Conservation (phyloP, 2,329 filamentous ascomycete genomes). For the Pyricularia grisea region DNA sequence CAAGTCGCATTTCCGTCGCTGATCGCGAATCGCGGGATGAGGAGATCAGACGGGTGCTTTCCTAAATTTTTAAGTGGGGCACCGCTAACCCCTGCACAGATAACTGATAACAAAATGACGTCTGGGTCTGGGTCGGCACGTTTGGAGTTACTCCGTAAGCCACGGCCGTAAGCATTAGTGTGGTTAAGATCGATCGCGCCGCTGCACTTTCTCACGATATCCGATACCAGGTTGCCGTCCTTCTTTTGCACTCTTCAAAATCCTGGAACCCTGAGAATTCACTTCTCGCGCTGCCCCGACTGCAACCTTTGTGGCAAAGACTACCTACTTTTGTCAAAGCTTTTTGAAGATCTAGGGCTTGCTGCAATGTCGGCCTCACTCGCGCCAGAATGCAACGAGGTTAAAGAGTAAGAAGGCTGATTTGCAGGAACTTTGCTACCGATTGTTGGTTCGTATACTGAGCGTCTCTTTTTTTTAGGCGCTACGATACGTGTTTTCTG, state of each 20-base stretch:
- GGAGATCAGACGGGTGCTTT: neutral
- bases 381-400: constrained; percentile 87
- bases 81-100: neutral
- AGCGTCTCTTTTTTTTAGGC: constrained; percentile 37
- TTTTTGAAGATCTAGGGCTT: constrained; percentile 10
- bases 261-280: neutral
- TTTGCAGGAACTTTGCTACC: constrained; percentile 5
- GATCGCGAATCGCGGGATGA: neutral
- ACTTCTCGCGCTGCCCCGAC: neutral
- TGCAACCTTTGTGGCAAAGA: neutral
- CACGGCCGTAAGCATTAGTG: neutral
- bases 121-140: neutral
- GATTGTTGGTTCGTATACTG: constrained; percentile 3
- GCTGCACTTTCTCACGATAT: neutral
- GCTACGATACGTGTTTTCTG: constrained; percentile 93
- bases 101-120: neutral
- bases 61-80: constrained; percentile 1
- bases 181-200: neutral
- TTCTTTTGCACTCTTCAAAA: neutral
- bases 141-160: neutral
- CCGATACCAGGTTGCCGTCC: neutral
- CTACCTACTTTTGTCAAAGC: neutral
- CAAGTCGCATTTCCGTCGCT: neutral
- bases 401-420: constrained; percentile 67
- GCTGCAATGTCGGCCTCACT: constrained; percentile 79